A percentile compares a stretch with the other conserved stretches of the same genome.
phyloP scores from a whole-genome alignment of 1,139 yeast species.

The Saccharomycopsis phalli region DNA sequence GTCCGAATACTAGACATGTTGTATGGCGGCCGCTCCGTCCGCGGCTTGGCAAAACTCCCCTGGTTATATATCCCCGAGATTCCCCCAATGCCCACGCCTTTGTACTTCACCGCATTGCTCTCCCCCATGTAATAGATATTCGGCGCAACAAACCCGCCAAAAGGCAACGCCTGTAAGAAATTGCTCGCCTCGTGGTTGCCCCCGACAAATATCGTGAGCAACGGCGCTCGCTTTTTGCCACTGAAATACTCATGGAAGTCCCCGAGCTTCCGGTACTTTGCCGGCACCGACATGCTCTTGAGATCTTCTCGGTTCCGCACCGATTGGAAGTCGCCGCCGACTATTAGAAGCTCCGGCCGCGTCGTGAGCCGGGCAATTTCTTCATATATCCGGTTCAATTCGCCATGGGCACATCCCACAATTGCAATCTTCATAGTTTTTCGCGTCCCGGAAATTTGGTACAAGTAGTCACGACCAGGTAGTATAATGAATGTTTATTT shows the following conservation, averaged over 20 bases:
- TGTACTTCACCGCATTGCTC: constrained; percentile 62
- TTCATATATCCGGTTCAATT: constrained; percentile 51
- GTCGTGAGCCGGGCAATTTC: constrained; percentile 24
- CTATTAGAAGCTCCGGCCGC: constrained; percentile 55
- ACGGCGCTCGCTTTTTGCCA: constrained; percentile 58
- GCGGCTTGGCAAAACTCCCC: constrained; percentile 34
- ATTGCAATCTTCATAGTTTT: constrained; percentile 41
- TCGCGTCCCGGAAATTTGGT: too few relatives aligned
- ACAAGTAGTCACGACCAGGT: too few relatives aligned
- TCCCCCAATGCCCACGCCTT: constrained; percentile 72
- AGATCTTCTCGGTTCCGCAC: constrained; percentile 57
- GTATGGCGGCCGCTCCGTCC: constrained; percentile 43
- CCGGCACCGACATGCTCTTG: constrained; percentile 52
- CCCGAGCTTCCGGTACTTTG: constrained; percentile 47
- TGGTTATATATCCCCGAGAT: constrained; percentile 75
- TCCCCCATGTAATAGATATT: constrained; percentile 85
- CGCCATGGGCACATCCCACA: constrained; percentile 95
- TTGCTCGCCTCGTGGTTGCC: constrained; percentile 93
- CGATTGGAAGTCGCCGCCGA: constrained; percentile 78
- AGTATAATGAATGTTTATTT: too few relatives aligned
- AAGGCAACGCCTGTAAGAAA: constrained; percentile 61
- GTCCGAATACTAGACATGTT: constrained; percentile 39
- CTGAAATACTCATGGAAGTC: constrained; percentile 70
- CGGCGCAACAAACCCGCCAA: constrained; percentile 95
- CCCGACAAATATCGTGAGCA: constrained; percentile 75